Conservation (phyloP, 257 asterid genomes). For the Marsdenia floribunda region DNA sequence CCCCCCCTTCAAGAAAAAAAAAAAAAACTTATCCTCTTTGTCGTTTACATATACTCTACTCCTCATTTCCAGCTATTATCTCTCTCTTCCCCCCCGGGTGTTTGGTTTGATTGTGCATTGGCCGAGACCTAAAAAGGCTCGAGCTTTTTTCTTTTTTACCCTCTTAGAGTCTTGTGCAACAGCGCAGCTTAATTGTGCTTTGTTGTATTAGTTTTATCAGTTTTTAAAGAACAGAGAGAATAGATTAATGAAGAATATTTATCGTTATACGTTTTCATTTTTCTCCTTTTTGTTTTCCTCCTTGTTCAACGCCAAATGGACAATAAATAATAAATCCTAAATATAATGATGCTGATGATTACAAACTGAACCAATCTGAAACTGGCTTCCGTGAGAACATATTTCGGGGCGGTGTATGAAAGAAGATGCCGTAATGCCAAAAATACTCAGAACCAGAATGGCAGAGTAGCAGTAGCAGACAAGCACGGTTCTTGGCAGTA, state of each 20-base stretch:
- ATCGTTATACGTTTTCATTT: no score
- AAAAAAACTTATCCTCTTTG: background rate
- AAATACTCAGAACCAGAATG: no score
- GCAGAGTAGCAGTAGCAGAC: no score
- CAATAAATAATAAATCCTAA: no score
- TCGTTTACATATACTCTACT: background rate
- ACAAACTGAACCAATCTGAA: no score
- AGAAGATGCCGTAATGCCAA: no score
- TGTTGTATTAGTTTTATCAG: background rate
- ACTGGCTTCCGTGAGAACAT: background rate
- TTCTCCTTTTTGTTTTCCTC: no score
- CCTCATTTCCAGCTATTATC: background rate
- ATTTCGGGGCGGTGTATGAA: no score
- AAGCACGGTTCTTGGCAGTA: background rate
- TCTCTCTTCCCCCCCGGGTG: no score
- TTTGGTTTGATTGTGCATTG: background rate
- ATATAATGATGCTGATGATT: no score
- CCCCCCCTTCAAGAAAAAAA: no score
- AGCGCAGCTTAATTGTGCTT: background rate
- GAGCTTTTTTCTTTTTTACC: background rate
- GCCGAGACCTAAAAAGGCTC: slow-evolving; percentile 24
- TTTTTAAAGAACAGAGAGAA: background rate
- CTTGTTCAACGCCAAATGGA: no score
- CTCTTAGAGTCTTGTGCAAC: slow-evolving; percentile 7
- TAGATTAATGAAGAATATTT: background rate